These are phyloP conservation scores for Lentinula sp. DNA, from an alignment of 768 basidiomycete genomes.

Conservation along the genomic window DNA sequence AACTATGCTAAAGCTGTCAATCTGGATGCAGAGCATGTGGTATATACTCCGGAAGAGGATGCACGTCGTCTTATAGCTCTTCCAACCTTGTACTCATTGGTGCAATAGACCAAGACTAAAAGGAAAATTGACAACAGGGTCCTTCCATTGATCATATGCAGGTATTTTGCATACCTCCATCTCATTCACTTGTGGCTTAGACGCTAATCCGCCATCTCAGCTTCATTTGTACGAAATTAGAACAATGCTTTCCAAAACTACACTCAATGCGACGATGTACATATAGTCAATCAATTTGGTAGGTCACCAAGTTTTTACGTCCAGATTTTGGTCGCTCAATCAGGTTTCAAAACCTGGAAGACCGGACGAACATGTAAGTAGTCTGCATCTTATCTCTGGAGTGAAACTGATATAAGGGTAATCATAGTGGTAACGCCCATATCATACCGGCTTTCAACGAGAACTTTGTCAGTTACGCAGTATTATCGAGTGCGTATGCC, in stretches of 20 bases:
- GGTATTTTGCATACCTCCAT: conserved; percentile 21
- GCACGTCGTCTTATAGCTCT: conserved; percentile 15
- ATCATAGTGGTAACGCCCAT: conserved; percentile 47
- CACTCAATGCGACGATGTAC: not conserved
- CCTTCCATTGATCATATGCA: conserved; percentile 42
- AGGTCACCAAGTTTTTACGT: conserved; percentile 6
- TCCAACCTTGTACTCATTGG: not conserved
- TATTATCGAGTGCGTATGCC: not conserved
- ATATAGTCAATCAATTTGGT: conserved; percentile 44
- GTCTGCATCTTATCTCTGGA: not conserved
- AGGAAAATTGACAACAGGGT: conserved; percentile 46
- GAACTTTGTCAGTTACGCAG: conserved; percentile 35
- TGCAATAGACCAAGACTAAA: conserved; percentile 21
- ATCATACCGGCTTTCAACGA: conserved; percentile 45
- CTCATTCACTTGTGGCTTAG: conserved; percentile 37
- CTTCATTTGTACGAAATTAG: conserved; percentile 5
- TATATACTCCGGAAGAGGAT: conserved; percentile 43
- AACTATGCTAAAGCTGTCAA: conserved; percentile 44
- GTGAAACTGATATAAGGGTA: not conserved
- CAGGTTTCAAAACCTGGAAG: conserved; percentile 17
- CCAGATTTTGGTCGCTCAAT: not conserved
- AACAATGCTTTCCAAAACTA: not conserved
- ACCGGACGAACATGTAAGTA: conserved; percentile 49
- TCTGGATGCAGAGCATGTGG: conserved; percentile 40
- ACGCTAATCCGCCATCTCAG: not conserved